Conservation (phyloP, 495 filamentous ascomycete species). For the Penicillium daleae region DNA sequence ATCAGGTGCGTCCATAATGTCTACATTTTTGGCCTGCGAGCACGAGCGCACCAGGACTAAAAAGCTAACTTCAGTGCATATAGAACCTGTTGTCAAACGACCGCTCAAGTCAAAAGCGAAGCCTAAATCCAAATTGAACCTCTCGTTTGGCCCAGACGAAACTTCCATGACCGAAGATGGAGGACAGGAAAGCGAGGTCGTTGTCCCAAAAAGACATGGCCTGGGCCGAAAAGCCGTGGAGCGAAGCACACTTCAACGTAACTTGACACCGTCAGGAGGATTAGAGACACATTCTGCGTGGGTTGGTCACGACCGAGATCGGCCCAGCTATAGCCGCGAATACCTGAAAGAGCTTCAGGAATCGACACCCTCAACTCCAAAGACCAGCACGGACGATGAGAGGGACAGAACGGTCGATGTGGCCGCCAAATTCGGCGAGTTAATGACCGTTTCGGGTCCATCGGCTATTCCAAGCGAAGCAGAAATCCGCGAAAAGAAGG, state of each 20-base stretch:
- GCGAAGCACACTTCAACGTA: constrained; percentile 66
- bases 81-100: constrained; percentile 46
- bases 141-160: constrained; percentile 75
- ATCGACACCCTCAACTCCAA: constrained; percentile 79
- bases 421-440: constrained; percentile 63
- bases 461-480: constrained; percentile 75
- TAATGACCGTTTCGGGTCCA: constrained; percentile 40
- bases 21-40: background rate
- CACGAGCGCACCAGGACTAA: background rate
- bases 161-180: constrained; percentile 57
- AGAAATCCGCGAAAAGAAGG: constrained; percentile 94
- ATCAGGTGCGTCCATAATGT: constrained; percentile 28
- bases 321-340: constrained; percentile 84
- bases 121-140: constrained; percentile 63
- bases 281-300: constrained; percentile 56
- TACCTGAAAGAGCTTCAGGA: constrained; percentile 82
- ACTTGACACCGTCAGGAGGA: constrained; percentile 43
- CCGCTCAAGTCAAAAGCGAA: constrained; percentile 58
- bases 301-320: constrained; percentile 64
- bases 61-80: constrained; percentile 26
- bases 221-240: constrained; percentile 73
- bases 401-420: constrained; percentile 68
- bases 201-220: constrained; percentile 69
- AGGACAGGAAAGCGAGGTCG: constrained; percentile 58
- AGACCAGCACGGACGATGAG: constrained; percentile 55